phyloP scores from a whole-genome alignment of 2,329 filamentous ascomycete genomes.

The Rutstroemia sp. region DNA sequence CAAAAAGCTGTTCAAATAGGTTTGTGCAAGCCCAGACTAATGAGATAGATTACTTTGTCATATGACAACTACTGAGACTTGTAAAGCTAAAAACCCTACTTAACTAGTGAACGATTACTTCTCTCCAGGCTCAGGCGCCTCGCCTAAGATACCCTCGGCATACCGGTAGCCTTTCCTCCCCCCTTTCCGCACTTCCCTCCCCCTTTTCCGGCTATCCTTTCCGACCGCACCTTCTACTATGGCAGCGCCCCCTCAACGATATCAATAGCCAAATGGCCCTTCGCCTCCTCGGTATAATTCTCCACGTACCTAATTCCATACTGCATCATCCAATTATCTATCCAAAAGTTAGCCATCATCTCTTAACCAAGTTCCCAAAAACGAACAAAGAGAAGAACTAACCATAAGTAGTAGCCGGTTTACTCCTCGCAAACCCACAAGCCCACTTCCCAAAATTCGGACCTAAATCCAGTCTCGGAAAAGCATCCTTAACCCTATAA shows the following conservation, averaged over 20 bases:
- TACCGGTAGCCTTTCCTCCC: too few species aligned
- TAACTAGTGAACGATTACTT: too few species aligned
- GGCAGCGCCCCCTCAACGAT: background rate
- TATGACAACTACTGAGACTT: too few species aligned
- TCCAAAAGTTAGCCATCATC: background rate
- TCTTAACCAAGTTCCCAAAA: background rate
- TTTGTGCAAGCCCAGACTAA: too few species aligned
- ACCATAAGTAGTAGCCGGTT: conserved; percentile 9
- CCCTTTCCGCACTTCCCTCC: too few species aligned
- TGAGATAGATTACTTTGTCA: too few species aligned
- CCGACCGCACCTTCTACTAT: background rate
- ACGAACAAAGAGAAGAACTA: background rate
- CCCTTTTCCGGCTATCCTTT: too few species aligned
- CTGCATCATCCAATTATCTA: conserved; percentile 10
- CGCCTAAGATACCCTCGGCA: too few species aligned
- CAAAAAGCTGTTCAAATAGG: too few species aligned
- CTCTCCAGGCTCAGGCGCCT: too few species aligned
- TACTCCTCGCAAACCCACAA: conserved; percentile 9
- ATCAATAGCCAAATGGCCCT: conserved; percentile 7
- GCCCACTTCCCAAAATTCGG: background rate
- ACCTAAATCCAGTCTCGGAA: conserved; percentile 30
- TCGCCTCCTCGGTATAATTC: conserved; percentile 4
- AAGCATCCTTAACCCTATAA: conserved; percentile 26
- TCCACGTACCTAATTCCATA: conserved; percentile 10
- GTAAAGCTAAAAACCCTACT: too few species aligned